Evolutionary conservation across 2,329 filamentous ascomycete genomes (phyloP), one percentile per base, ranked within the genome.

Genomic region (Xylaria sp.): DNA sequence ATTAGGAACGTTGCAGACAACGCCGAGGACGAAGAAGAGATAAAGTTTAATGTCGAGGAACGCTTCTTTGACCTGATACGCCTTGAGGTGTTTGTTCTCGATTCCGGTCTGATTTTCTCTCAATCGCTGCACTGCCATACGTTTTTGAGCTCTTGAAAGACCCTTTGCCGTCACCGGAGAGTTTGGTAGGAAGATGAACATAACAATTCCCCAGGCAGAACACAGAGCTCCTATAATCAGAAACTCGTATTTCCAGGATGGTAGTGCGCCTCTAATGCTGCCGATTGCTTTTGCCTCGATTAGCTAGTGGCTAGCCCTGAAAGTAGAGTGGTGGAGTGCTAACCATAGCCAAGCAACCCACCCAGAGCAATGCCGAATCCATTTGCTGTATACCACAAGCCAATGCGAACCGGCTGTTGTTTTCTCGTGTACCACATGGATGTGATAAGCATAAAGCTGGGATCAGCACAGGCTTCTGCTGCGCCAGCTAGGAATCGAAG

Each of bases 351-450:
- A 0, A 88, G 76, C 2, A 87, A 73, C 0, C 85, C 85, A 55
- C 86, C 86, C 0, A 87, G 79, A 1, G 86, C 84, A 41, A 86
- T 85, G 0, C 84, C 85, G n/a, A 86, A 73, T 0, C 85, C 86
- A 64, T 87, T 87, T 3, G 84, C 84, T 0, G 82, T 82, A 70
- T 85, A 88, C 85, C 85, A 88, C 0, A 86, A 72, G 2, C 85
- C 85, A 58, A 87, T 84, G 2, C 86, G 80, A 1, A 86, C 79
- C 0, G 87, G 86, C 65, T 89, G 87, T 69, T 89, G 84, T 8
- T 81, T 80, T 25, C 86, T 79, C 8, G 85, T 88, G 70, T 88
- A 88, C 72, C 86, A 90, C 85, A 87, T 88, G 3, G 82, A 83
- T 0, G 86, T 89, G 45, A 89, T 86, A 13, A 89, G 76, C 80